Evolutionary conservation across 2,329 filamentous ascomycete species (phyloP).

Genomic region (Trichocomaceae sp.): DNA sequence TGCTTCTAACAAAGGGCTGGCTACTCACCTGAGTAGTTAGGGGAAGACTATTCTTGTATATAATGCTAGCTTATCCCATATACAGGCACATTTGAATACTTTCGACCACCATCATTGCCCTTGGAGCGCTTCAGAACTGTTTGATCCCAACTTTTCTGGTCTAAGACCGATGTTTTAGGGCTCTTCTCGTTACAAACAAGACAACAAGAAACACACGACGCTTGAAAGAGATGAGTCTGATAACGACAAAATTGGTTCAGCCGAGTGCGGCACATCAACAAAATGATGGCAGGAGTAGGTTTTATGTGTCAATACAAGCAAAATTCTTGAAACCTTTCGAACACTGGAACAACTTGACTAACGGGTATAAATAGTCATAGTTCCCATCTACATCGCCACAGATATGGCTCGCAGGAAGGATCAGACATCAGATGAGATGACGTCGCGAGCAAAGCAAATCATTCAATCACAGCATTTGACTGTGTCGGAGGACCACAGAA

Average conservation of each 20-base stretch:
- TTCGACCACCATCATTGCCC: background rate
- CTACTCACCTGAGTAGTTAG: too few relatives aligned
- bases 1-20: too few relatives aligned
- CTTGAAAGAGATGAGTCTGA: slow-evolving; percentile 1
- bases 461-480: background rate
- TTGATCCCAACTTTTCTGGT: background rate
- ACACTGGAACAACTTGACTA: background rate
- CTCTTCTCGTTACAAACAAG: background rate
- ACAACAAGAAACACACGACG: background rate
- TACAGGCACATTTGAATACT: background rate
- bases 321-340: background rate
- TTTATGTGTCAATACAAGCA: background rate
- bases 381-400: too few relatives aligned
- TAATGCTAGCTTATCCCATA: too few relatives aligned
- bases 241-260: background rate
- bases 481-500: background rate
- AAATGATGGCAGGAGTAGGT: background rate
- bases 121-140: background rate
- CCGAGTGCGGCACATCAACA: background rate
- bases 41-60: too few relatives aligned
- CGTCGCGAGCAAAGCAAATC: background rate
- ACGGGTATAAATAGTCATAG: slow-evolving; percentile 4
- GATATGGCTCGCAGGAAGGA: background rate
- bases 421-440: background rate
- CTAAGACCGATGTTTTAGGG: too few relatives aligned